Conservation (phyloP, 108 stramenopile genomes). For the Discostella stelligeroides region DNA sequence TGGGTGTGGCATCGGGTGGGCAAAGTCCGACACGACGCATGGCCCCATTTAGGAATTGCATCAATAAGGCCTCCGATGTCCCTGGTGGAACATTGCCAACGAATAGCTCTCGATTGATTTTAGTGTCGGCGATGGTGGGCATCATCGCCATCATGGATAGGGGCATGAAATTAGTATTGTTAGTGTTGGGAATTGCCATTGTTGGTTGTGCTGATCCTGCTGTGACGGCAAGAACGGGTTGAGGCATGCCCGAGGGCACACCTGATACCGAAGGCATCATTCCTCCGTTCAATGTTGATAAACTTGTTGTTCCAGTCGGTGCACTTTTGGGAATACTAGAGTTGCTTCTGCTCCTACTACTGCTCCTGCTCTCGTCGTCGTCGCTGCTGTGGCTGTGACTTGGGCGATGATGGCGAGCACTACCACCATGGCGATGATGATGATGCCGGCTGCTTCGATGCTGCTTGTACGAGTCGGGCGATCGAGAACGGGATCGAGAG, state of each 20-base stretch:
- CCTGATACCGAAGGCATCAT: too few relatives aligned
- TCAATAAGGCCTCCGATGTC: slow-evolving; percentile 76
- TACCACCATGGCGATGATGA: too few relatives aligned
- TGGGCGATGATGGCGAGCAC: too few relatives aligned
- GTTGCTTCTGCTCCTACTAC: not conserved
- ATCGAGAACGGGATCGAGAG: slow-evolving; percentile 21
- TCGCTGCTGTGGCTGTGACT: too few relatives aligned
- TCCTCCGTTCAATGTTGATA: not conserved
- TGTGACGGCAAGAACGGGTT: not conserved
- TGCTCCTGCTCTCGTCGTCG: not conserved
- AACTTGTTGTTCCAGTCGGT: too few relatives aligned
- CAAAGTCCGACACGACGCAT: slow-evolving; percentile 84
- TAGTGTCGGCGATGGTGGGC: slow-evolving; percentile 62
- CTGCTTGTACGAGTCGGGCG: slow-evolving; percentile 4
- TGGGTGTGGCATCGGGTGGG: slow-evolving; percentile 67
- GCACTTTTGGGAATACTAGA: not conserved
- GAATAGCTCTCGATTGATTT: slow-evolving; percentile 92
- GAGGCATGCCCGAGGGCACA: slow-evolving; percentile 13
- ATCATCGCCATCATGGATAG: not conserved
- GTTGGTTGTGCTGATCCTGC: not conserved
- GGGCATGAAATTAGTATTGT: not conserved
- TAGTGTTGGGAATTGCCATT: not conserved
- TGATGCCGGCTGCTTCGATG: not conserved
- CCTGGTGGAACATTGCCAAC: slow-evolving; percentile 94
- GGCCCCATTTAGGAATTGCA: slow-evolving; percentile 92